Conservation (phyloP, 1,284 basidiomycete genomes). For the Heterobasidion parviporum region DNA sequence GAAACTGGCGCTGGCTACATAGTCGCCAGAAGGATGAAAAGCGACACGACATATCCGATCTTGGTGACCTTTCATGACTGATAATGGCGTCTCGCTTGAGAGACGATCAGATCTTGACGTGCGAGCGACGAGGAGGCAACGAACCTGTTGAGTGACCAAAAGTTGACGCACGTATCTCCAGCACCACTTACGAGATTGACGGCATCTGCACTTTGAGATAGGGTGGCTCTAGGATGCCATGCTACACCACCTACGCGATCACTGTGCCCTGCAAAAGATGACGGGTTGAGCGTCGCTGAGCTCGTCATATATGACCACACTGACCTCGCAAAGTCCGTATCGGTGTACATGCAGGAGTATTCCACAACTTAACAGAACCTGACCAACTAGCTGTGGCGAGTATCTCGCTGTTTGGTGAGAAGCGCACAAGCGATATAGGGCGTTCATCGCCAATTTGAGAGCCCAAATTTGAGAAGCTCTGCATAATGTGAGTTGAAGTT, state of each 20-base stretch:
- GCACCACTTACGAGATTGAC: conserved; percentile 91
- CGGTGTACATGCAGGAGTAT: conserved; percentile 82
- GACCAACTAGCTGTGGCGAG: conserved; percentile 96
- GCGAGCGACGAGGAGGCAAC: conserved; percentile 8
- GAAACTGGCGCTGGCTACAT: conserved; percentile 91
- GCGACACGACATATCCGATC: conserved; percentile 89
- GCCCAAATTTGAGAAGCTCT: conserved; percentile 89
- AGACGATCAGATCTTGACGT: neutral
- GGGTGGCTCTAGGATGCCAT: conserved; percentile 93
- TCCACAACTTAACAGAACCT: conserved; percentile 92
- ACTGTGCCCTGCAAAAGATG: conserved; percentile 53
- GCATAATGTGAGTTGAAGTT: neutral
- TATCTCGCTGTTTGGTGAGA: conserved; percentile 84
- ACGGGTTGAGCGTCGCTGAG: neutral
- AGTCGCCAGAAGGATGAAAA: conserved; percentile 92
- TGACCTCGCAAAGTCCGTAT: conserved; percentile 65
- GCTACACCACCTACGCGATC: conserved; percentile 94
- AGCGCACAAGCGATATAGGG: conserved; percentile 89
- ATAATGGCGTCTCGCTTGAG: conserved; percentile 68
- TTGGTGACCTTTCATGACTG: conserved; percentile 82
- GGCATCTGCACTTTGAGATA: conserved; percentile 58
- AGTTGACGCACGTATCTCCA: conserved; percentile 76
- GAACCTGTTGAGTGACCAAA: conserved; percentile 86
- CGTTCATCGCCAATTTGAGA: conserved; percentile 97
- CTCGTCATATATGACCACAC: conserved; percentile 10